Evolutionary conservation across 2,329 filamentous ascomycete genomes (phyloP), one percentile per base, ranked within the genome.

Genomic region (Aspergillus neoniger): DNA sequence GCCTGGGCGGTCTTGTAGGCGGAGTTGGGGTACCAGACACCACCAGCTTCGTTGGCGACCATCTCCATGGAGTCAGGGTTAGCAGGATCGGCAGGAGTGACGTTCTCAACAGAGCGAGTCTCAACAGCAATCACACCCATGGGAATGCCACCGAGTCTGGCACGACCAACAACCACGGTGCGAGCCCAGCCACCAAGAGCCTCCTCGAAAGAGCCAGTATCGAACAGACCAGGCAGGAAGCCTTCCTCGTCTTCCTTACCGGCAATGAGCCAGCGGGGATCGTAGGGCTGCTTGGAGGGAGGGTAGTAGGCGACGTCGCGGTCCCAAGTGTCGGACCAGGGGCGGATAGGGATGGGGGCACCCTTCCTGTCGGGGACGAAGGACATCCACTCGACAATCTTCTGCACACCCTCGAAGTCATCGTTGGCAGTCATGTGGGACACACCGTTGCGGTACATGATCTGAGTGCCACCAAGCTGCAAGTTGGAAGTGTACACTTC

Each of bases 391-490:
- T 96, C 90, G 53, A 98, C 92, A 74, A 99, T 98, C 85, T 96
- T 96, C 72, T 91, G 92, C 21, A 99, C 91, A 86, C 95, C 95
- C 72, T 94, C 93, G 71, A 99, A 98, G 81, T 99, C 95, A 73
- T 99, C 94, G 69, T 90, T 91, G 72, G 95, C 95, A 68, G 94
- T 97, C 91, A 98, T 94, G 83, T 99, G 95, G 21, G 95, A 98
- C 44, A 99, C 95, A 87, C 95, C 95, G 77, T 99, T 99, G 82
- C 91, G 93, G 87, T 99, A 98, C 95, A 99, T 99, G 85, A 99
- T 99, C 81, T 99, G 95, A n/a, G 95, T 99, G 70, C 95, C 95
- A 88, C 95, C 95, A 67, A 99, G 91, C 83, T 99, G 95, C 74
- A 99, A 81, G 85, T 99, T 99, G 63, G 95, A 98, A 23, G 95